Base-by-base conservation (phyloP, 345 rosid genomes). In the Rhizophora apiculata region DNA sequence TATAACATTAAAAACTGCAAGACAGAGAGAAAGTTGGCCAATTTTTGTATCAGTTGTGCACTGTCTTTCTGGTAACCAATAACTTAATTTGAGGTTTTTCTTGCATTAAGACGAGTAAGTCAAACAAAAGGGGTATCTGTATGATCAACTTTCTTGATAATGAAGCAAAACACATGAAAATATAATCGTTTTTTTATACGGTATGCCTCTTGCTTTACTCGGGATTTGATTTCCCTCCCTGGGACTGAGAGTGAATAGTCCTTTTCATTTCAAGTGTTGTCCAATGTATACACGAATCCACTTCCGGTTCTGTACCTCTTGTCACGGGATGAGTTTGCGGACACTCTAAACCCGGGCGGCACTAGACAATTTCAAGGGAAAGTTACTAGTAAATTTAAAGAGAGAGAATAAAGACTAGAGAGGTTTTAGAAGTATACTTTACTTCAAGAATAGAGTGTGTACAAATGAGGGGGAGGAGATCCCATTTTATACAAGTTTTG, bases 1-100 rank as follows among this genome's bases (percentile, higher is more conserved):
- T 3, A 43, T 11, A 43, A 2, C 48, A 13, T 43, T 11, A 43
- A 43, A 59, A 68, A 60, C 64, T 29, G 58, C 29, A 58, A 43
- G 20, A 9, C 10, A 43, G 16, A 56, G 67, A 13, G 39, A 68
- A 77, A 64, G 80, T 55, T 34, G 19, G 52, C 58, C 21, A 8
- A 54, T 21, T 54, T 53, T 24, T 21, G 6, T 4, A 49, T 2
- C 34, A 57, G 4, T 57, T 39, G 43, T 24, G 52, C 27, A 26
- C 54, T 32, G n/a, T 24, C 39, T 65, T 55, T 55, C 29, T 10
- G 60, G 60, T 24, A 8, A 56, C 15, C 60, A 56, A 56, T 3
- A 43, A 43, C 49, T 43, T 43, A 13, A 13, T 13, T 43, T 43
- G 49, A 13, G 49, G 48, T 39, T 9, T 39, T 71, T 30, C 22